phyloP scores from a whole-genome alignment of 2,329 filamentous ascomycete species.

The Aspergillus luchuensis region DNA sequence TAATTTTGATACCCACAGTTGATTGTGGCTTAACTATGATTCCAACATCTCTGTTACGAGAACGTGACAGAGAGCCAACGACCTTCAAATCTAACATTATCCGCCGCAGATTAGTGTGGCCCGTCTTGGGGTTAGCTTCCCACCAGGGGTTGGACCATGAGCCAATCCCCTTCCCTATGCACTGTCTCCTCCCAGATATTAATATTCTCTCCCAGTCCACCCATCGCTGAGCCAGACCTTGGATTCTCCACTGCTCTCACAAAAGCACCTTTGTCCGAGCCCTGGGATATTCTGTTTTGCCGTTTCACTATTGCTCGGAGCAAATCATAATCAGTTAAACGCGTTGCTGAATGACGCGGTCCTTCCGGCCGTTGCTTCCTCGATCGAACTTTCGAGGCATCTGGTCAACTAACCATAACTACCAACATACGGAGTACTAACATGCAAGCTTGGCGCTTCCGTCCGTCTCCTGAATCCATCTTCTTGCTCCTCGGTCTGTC shows the following conservation, averaged over 20 bases:
- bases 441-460: not conserved
- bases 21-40: not conserved
- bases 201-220: constrained; percentile 2
- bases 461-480: constrained; percentile 2
- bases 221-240: not conserved
- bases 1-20: not conserved
- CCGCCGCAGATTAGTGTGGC: not conserved
- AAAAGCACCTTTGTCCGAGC: not conserved
- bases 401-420: not conserved
- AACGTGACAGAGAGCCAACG: not conserved
- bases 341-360: constrained; percentile 8
- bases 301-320: constrained; percentile 6
- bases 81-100: not conserved
- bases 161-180: not conserved
- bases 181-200: constrained; percentile 1
- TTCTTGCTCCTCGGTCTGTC: not conserved
- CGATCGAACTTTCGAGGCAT: not conserved
- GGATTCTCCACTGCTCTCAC: not conserved
- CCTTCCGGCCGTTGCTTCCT: not conserved
- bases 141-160: constrained; percentile 1
- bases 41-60: not conserved
- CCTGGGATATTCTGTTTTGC: not conserved
- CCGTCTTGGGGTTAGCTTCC: not conserved
- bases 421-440: too few species aligned
- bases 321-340: constrained; percentile 11